These are phyloP conservation scores for Salix udensis DNA, from an alignment of 345 rosid genomes.

Conservation along the genomic window DNA sequence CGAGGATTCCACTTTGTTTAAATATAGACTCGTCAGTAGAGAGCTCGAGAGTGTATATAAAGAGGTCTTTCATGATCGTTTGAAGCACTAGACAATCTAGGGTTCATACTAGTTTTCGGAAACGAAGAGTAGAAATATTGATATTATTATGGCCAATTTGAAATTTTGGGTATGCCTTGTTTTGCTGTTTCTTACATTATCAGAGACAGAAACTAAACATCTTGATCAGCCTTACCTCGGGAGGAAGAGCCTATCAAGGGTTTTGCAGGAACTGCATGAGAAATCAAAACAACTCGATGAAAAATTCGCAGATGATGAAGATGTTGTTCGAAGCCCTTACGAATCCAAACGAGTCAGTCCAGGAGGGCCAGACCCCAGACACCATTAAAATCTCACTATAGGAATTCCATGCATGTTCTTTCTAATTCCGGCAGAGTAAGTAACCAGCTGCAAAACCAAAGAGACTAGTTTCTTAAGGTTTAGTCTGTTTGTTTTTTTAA, in stretches of 20 bases:
- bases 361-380: slow-evolving; percentile 43
- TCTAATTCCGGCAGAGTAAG: neutral
- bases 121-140: neutral
- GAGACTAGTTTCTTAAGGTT: neutral
- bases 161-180: slow-evolving; percentile 22
- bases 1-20: neutral
- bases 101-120: neutral
- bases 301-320: neutral
- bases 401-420: neutral
- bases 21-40: neutral
- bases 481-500: too few relatives aligned
- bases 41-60: neutral
- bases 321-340: neutral
- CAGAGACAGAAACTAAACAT: slow-evolving; percentile 13
- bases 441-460: neutral
- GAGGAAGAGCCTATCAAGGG: neutral
- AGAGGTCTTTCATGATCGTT: neutral
- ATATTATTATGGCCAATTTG: slow-evolving; percentile 19
- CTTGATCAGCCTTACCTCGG: slow-evolving; percentile 6
- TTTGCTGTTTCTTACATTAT: slow-evolving; percentile 15
- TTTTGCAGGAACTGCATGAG: slow-evolving; percentile 16
- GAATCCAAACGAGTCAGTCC: slow-evolving; percentile 31
- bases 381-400: slow-evolving; percentile 18
- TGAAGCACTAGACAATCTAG: neutral
- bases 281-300: slow-evolving; percentile 3